A percentile compares a stretch with the other conserved stretches of the same genome.
These are phyloP conservation scores for Carnegiea gigantea DNA, from an alignment of 179 eudicot species.

Conservation along the genomic window DNA sequence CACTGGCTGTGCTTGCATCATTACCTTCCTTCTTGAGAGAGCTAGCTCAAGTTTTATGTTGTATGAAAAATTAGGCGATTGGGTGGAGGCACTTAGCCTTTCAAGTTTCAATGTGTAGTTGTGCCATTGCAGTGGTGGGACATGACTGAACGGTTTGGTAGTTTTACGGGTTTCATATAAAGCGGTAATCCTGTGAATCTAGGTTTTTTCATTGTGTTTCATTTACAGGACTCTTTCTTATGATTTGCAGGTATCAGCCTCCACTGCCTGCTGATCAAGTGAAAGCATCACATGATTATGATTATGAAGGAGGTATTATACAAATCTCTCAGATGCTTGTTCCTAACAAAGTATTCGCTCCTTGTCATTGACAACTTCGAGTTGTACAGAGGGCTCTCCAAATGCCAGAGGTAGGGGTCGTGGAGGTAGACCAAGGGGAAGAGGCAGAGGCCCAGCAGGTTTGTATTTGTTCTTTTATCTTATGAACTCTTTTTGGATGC, in stretches of 20 bases:
- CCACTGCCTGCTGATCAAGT: constrained; percentile 96
- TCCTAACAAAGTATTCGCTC: background rate
- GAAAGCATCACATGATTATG: constrained; percentile 57
- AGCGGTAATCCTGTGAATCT: background rate
- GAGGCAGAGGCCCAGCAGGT: constrained; percentile 73
- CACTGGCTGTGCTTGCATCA: too few species aligned
- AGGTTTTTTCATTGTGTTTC: background rate
- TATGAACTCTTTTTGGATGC: background rate
- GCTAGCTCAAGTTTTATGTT: too few species aligned
- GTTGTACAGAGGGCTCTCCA: constrained; percentile 71
- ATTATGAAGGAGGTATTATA: constrained; percentile 72
- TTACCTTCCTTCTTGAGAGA: too few species aligned
- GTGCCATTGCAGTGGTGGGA: too few species aligned
- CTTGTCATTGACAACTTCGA: background rate
- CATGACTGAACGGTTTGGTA: too few species aligned
- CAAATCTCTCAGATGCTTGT: background rate
- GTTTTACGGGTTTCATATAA: too few species aligned
- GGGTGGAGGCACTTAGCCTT: background rate
- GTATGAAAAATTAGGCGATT: too few species aligned
- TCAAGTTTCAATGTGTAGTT: too few species aligned
- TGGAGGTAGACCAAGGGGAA: constrained; percentile 89
- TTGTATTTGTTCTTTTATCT: constrained; percentile 3
- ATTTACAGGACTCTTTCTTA: background rate
- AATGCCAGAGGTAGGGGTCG: constrained; percentile 82
- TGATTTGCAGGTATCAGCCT: constrained; percentile 73